Percentiles rank a stretch among this genome's conserved stretches.
phyloP scores from a whole-genome alignment of 306 rosid genomes.

The Carpinus viminea region DNA sequence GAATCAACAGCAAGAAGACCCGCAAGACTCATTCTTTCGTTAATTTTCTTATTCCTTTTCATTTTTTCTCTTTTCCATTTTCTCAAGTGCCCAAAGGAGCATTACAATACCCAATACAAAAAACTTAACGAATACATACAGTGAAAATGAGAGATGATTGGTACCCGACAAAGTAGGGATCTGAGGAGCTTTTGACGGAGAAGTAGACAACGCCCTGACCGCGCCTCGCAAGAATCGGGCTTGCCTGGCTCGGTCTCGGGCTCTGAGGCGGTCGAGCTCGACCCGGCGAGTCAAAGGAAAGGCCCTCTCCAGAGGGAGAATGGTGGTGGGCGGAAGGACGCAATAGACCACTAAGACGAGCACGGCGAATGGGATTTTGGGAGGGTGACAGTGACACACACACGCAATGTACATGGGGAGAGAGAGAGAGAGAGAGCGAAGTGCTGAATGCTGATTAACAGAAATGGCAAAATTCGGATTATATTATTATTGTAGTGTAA shows the following conservation, averaged over 20 bases:
- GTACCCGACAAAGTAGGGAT: constrained; percentile 76
- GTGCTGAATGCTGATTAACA: background rate
- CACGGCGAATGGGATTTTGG: constrained; percentile 25
- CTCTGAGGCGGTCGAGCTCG: constrained; percentile 56
- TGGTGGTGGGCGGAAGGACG: constrained; percentile 33
- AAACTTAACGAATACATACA: too few species aligned
- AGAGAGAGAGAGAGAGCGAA: background rate
- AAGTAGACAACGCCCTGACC: constrained; percentile 70
- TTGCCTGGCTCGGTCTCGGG: constrained; percentile 71
- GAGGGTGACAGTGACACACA: constrained; percentile 13
- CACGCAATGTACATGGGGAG: background rate
- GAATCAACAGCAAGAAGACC: too few species aligned
- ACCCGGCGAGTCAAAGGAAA: constrained; percentile 49
- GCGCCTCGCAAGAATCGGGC: constrained; percentile 64
- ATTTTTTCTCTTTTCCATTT: too few species aligned
- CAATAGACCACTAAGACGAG: constrained; percentile 42
- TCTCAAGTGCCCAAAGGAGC: too few species aligned
- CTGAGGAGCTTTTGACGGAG: constrained; percentile 77
- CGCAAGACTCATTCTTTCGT: too few species aligned
- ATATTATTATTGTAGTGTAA: background rate
- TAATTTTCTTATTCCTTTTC: too few species aligned
- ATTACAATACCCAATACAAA: too few species aligned
- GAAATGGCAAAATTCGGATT: background rate
- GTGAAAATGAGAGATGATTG: too few species aligned
- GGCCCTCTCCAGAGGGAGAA: constrained; percentile 64